These are phyloP conservation scores for Ormosia emarginata DNA, from an alignment of 306 rosid species.

Conservation along the genomic window DNA sequence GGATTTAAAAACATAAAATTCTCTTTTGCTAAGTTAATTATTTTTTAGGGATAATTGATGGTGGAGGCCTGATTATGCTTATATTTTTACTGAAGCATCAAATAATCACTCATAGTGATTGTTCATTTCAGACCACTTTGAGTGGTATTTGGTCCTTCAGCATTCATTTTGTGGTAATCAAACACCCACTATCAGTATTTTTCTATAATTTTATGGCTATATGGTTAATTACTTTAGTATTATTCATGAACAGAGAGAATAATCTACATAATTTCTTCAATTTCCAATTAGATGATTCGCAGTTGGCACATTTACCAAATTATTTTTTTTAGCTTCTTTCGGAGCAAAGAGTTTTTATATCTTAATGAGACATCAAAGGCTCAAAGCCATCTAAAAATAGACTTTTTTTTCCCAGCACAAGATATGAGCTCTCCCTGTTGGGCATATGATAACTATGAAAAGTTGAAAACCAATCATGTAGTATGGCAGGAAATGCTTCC, in stretches of 20 bases:
- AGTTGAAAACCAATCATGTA: neutral
- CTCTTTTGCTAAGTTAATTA: neutral
- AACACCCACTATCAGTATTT: neutral
- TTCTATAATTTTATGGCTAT: no score
- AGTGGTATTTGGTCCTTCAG: neutral
- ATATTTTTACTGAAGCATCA: neutral
- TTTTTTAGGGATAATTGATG: neutral
- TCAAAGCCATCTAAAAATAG: neutral
- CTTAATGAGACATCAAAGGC: no score
- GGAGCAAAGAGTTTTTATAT: no score
- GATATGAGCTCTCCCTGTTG: neutral
- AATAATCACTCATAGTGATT: neutral
- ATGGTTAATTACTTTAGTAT: no score
- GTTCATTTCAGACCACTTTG: neutral
- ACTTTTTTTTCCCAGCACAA: neutral
- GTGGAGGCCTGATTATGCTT: neutral
- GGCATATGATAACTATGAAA: neutral
- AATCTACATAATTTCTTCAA: no score
- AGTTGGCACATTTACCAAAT: neutral
- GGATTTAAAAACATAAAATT: neutral
- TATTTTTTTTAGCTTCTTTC: neutral
- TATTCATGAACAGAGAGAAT: no score
- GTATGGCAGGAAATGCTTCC: conserved; percentile 11
- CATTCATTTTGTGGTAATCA: neutral
- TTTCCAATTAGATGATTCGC: neutral